phyloP scores from a whole-genome alignment of 345 rosid species.

The Moricandia moricandioides region DNA sequence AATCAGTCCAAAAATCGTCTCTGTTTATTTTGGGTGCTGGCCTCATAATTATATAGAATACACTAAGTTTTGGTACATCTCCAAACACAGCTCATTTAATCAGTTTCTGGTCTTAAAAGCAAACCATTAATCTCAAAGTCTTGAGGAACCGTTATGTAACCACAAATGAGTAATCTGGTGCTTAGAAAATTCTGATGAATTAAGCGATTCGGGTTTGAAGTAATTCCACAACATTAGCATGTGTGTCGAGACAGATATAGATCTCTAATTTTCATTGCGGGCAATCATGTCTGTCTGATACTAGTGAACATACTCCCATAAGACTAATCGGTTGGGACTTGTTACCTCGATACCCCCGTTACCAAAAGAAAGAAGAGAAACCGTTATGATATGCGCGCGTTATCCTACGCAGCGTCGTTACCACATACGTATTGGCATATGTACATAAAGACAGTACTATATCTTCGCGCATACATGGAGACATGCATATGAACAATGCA shows the following conservation, averaged over 20 bases:
- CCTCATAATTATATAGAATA: neutral
- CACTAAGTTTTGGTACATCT: neutral
- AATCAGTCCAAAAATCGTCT: neutral
- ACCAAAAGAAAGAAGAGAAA: neutral
- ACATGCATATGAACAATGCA: neutral
- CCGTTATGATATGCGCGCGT: neutral
- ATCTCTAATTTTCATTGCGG: no score
- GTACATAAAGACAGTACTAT: neutral
- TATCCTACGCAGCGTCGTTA: neutral
- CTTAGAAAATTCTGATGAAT: no score
- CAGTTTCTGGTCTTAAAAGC: neutral
- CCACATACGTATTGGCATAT: neutral
- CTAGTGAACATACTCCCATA: no score
- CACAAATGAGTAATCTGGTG: no score
- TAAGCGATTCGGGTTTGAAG: no score
- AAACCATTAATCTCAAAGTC: neutral
- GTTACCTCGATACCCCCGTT: no score
- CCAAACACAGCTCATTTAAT: neutral
- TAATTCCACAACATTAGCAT: no score
- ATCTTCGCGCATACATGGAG: slow-evolving; percentile 11
- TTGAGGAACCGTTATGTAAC: neutral
- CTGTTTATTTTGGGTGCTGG: neutral
- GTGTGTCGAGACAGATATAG: no score
- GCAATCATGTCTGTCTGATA: no score
- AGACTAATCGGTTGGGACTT: no score